Percentiles rank a stretch among this genome's conserved stretches.
Conservation (phyloP, 2,329 filamentous ascomycete species). For the Diplodia corticola region DNA sequence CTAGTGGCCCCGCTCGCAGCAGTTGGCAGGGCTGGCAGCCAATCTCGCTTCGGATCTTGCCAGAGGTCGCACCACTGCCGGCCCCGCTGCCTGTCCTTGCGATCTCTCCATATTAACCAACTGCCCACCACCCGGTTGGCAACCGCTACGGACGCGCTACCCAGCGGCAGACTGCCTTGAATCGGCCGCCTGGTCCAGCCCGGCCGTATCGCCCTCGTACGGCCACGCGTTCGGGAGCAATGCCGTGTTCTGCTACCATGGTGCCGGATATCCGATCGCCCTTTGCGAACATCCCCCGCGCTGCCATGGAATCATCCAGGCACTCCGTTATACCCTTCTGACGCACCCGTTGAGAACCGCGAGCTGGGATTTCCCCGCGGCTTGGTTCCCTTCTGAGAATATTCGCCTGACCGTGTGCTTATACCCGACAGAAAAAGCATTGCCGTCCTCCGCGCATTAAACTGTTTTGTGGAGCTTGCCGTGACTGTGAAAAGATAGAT, state of each 20-base stretch:
- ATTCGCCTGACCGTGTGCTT: not conserved
- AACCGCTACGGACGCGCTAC: not conserved
- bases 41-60: constrained; percentile 21
- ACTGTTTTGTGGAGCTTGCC: not conserved
- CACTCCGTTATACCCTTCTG: not conserved
- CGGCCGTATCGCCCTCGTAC: not conserved
- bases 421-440: not conserved
- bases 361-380: not conserved
- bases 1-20: not conserved
- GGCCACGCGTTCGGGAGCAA: not conserved
- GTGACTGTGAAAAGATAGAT: not conserved
- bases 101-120: constrained; percentile 9
- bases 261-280: not conserved
- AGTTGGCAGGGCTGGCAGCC: not conserved
- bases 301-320: not conserved
- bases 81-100: constrained; percentile 9
- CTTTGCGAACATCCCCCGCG: not conserved
- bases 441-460: not conserved
- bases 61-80: not conserved
- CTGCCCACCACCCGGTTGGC: not conserved
- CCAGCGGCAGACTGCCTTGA: not conserved
- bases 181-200: not conserved
- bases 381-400: not conserved
- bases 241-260: not conserved
- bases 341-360: no score